A percentile compares a stretch with the other conserved stretches of the same genome.
Conservation (phyloP, 257 asterid species). For the Gentiana dahurica region DNA sequence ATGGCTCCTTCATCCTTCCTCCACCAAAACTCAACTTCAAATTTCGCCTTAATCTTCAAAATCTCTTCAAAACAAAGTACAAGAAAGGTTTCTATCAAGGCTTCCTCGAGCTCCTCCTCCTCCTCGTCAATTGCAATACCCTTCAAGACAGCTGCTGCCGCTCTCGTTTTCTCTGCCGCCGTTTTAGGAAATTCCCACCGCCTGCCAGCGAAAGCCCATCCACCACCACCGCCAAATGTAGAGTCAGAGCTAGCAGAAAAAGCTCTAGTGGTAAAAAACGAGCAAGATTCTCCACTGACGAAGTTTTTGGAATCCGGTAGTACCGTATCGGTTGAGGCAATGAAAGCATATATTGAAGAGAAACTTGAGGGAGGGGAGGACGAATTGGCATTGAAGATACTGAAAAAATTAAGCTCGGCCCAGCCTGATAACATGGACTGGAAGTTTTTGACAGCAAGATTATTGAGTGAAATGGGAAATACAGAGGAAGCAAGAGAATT, state of each 20-base stretch:
- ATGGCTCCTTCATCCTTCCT: slow-evolving; percentile 7
- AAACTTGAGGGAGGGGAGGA: slow-evolving; percentile 64
- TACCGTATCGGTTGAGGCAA: slow-evolving; percentile 40
- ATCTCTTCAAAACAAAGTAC: not conserved
- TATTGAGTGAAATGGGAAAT: slow-evolving; percentile 56
- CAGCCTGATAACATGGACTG: slow-evolving; percentile 64
- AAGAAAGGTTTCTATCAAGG: slow-evolving; percentile 17
- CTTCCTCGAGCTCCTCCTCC: slow-evolving; percentile 11
- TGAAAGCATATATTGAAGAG: slow-evolving; percentile 47
- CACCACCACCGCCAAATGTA: slow-evolving; percentile 22
- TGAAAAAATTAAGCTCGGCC: slow-evolving; percentile 34
- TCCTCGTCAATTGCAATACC: slow-evolving; percentile 9
- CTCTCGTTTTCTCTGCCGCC: slow-evolving; percentile 44
- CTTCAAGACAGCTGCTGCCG: slow-evolving; percentile 42
- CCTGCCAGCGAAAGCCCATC: slow-evolving; percentile 23
- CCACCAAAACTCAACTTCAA: not conserved
- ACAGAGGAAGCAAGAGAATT: slow-evolving; percentile 42
- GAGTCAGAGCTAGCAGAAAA: slow-evolving; percentile 8
- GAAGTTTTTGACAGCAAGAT: slow-evolving; percentile 57
- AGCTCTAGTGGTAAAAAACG: slow-evolving; percentile 2
- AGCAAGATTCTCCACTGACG: slow-evolving; percentile 32
- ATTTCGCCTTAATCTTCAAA: not conserved
- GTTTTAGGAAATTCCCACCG: slow-evolving; percentile 29
- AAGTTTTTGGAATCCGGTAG: slow-evolving; percentile 38
- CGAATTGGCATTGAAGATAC: slow-evolving; percentile 47